A percentile compares a stretch with the other conserved stretches of the same genome.
Conservation (phyloP, 2,329 filamentous ascomycete genomes). For the Fusarium illudens region DNA sequence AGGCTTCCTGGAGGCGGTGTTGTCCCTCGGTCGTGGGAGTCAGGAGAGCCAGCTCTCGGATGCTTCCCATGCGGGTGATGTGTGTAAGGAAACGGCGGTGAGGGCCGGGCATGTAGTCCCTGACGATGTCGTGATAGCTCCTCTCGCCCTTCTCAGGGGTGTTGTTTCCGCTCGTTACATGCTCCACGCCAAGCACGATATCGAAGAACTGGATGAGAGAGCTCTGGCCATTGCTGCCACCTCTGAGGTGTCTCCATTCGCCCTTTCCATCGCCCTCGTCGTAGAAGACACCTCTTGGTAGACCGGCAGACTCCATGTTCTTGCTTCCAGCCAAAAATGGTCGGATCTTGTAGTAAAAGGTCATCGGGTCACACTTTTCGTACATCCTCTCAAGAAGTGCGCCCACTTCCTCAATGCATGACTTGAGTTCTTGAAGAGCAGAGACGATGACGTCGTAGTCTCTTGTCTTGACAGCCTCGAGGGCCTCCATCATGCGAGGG, state of each 20-base stretch:
- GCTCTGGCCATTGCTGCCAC: conserved; percentile 92
- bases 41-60: conserved; percentile 71
- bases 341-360: conserved; percentile 89
- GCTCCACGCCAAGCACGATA: conserved; percentile 83
- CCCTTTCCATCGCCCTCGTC: conserved; percentile 74
- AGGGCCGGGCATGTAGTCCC: conserved; percentile 87
- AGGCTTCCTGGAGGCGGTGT: conserved; percentile 55
- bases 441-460: conserved; percentile 68
- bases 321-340: conserved; percentile 91
- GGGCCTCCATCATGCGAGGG: conserved; percentile 78
- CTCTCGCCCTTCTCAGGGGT: conserved; percentile 34
- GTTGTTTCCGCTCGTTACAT: conserved; percentile 57
- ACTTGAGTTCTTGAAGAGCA: conserved; percentile 71
- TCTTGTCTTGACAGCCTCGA: conserved; percentile 70
- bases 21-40: conserved; percentile 64
- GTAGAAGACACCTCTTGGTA: conserved; percentile 86
- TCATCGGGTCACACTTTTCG: conserved; percentile 83
- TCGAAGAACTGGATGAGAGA: conserved; percentile 95
- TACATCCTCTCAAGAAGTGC: conserved; percentile 82
- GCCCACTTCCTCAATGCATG: conserved; percentile 74
- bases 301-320: conserved; percentile 86
- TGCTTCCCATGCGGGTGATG: conserved; percentile 74
- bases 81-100: conserved; percentile 82
- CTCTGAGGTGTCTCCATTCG: conserved; percentile 79
- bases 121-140: conserved; percentile 72